Percentiles rank a stretch among this genome's conserved stretches.
These are phyloP conservation scores for Ascobolus immersus DNA, from an alignment of 495 filamentous ascomycete species.

Conservation along the genomic window DNA sequence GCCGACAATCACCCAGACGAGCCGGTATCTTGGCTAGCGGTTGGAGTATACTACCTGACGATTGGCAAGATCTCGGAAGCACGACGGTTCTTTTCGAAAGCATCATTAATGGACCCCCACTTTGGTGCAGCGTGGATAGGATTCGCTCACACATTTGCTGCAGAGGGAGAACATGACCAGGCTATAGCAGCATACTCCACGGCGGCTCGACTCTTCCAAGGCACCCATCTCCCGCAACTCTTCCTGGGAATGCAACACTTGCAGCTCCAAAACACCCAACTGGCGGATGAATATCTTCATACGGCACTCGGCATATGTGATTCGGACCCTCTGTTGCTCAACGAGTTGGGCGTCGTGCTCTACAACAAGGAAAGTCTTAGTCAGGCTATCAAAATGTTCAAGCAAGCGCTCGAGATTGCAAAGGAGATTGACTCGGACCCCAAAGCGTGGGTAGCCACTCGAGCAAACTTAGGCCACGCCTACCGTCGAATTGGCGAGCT, in stretches of 20 bases:
- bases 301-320: constrained; percentile 54
- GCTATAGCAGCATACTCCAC: constrained; percentile 95
- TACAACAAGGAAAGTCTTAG: constrained; percentile 70
- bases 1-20: constrained; percentile 81
- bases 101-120: constrained; percentile 88
- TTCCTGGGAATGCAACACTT: constrained; percentile 98
- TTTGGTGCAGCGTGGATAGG: constrained; percentile 97
- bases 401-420: constrained; percentile 46
- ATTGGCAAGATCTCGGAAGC: constrained; percentile 81
- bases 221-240: constrained; percentile 83
- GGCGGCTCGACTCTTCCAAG: constrained; percentile 82
- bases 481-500: constrained; percentile 45
- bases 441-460: constrained; percentile 61
- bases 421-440: constrained; percentile 57
- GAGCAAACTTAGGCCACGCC: constrained; percentile 73
- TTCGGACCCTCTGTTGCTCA: constrained; percentile 69
- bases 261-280: constrained; percentile 74
- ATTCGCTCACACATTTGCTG: constrained; percentile 98
- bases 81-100: constrained; percentile 85
- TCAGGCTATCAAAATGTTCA: constrained; percentile 47
- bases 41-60: constrained; percentile 82
- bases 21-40: constrained; percentile 71
- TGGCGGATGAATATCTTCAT: constrained; percentile 87
- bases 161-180: constrained; percentile 97
- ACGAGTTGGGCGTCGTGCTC: constrained; percentile 80